These are phyloP conservation scores for Physcomitrium patens DNA, from an alignment of 225 moss, liverwort and hornwort genomes.

Conservation along the genomic window DNA sequence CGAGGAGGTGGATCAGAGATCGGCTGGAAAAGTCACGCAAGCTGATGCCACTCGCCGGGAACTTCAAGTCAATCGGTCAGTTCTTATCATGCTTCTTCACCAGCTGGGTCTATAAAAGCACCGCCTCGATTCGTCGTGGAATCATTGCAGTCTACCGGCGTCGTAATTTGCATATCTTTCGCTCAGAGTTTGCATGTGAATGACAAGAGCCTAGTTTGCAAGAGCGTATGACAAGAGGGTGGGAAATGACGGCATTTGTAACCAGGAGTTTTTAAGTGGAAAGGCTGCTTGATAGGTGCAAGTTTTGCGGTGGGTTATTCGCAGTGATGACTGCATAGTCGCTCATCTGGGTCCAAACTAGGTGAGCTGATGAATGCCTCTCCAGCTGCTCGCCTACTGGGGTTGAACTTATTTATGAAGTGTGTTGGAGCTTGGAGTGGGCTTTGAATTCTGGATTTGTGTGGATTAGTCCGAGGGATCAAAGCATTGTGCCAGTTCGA, in stretches of 20 bases:
- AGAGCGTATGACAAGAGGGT: too few relatives aligned
- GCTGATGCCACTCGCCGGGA: neutral
- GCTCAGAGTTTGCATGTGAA: constrained; percentile 1
- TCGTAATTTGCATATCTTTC: neutral
- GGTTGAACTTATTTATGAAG: too few relatives aligned
- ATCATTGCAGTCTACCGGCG: constrained; percentile 13
- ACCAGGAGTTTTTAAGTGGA: neutral
- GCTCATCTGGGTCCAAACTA: too few relatives aligned
- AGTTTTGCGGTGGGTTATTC: neutral
- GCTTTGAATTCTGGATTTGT: too few relatives aligned
- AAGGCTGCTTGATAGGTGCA: constrained; percentile 11
- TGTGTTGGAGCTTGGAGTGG: too few relatives aligned
- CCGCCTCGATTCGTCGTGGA: neutral
- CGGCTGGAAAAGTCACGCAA: too few relatives aligned
- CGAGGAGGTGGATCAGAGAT: too few relatives aligned
- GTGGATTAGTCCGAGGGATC: too few relatives aligned
- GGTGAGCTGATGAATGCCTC: too few relatives aligned
- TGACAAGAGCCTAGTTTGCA: neutral
- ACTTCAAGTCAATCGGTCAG: constrained; percentile 40
- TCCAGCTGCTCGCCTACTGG: neutral
- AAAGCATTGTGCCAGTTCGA: neutral
- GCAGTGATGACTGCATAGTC: too few relatives aligned
- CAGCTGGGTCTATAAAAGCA: constrained; percentile 23
- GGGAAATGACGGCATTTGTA: neutral
- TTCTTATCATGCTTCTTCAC: constrained; percentile 4